Percentiles rank a stretch among this genome's conserved stretches.
These are phyloP conservation scores for Neurospora sp. DNA, from an alignment of 495 filamentous ascomycete genomes.

Conservation along the genomic window DNA sequence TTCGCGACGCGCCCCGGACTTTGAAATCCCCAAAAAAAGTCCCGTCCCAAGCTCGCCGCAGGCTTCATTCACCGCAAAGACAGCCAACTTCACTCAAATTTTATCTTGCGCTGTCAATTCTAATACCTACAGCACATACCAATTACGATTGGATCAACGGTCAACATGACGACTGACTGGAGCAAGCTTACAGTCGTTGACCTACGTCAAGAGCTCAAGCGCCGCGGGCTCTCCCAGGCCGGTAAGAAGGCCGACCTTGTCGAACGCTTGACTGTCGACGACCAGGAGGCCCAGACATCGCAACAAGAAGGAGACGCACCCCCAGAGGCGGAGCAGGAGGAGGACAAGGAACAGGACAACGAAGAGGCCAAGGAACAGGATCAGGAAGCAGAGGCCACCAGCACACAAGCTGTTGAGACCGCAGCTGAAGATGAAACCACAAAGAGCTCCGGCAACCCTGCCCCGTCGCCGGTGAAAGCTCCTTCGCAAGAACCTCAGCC, in stretches of 20 bases:
- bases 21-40: not conserved
- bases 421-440: conserved; percentile 3
- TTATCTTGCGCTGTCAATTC: not conserved
- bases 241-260: conserved; percentile 51
- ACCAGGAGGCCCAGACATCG: conserved; percentile 1
- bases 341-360: not conserved
- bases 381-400: conserved; percentile 1
- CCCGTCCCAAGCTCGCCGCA: not conserved
- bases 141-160: not conserved
- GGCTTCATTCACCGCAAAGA: not conserved
- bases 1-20: not conserved
- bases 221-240: conserved; percentile 40
- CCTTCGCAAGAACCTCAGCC: conserved; percentile 1
- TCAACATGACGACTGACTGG: conserved; percentile 45
- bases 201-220: conserved; percentile 48
- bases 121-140: not conserved
- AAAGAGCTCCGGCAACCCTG: conserved; percentile 5
- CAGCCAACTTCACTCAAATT: not conserved
- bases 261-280: conserved; percentile 36
- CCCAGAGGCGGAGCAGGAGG: not conserved
- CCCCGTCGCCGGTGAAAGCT: conserved; percentile 5
- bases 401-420: conserved; percentile 11
- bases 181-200: conserved; percentile 50
- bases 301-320: not conserved
- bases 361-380: not conserved